Percentiles rank a stretch among this genome's conserved stretches.
These are phyloP conservation scores for Lophiostoma macrostomum DNA, from an alignment of 495 filamentous ascomycete genomes.

Conservation along the genomic window DNA sequence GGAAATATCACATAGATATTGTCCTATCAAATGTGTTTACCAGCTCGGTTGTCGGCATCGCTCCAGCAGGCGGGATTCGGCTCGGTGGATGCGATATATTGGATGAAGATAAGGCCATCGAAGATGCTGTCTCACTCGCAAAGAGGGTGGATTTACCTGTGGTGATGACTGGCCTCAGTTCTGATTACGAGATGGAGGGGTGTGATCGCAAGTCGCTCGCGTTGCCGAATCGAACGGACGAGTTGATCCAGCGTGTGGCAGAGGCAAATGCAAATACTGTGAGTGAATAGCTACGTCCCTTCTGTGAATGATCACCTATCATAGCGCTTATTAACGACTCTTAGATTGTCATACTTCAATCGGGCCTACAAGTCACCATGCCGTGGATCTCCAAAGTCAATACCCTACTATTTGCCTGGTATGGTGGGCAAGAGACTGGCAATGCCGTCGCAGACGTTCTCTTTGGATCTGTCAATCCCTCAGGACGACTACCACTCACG, in stretches of 20 bases:
- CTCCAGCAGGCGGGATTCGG: neutral
- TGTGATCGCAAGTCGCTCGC: no score
- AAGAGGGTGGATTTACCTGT: neutral
- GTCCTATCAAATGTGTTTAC: neutral
- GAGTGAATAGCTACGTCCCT: no score
- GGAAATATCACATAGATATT: neutral
- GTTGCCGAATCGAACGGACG: no score
- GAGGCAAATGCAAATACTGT: no score
- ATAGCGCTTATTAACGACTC: no score
- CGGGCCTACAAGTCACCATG: no score
- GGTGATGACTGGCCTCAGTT: neutral
- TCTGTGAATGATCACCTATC: no score
- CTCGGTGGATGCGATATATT: neutral
- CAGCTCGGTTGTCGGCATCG: neutral
- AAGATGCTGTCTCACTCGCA: neutral
- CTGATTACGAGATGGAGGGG: neutral
- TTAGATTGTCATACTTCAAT: no score
- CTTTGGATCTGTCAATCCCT: conserved; percentile 45
- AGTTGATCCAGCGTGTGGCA: no score
- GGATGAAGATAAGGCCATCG: neutral
- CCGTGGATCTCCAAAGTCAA: no score
- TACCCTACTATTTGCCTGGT: conserved; percentile 58
- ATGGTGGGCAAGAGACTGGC: conserved; percentile 42
- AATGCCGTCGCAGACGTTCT: conserved; percentile 64
- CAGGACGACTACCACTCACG: conserved; percentile 52